Percentiles rank a stretch among this genome's conserved stretches.
Evolutionary conservation across 768 basidiomycete genomes (phyloP).

Genomic region (Lactarius hengduanensis): DNA sequence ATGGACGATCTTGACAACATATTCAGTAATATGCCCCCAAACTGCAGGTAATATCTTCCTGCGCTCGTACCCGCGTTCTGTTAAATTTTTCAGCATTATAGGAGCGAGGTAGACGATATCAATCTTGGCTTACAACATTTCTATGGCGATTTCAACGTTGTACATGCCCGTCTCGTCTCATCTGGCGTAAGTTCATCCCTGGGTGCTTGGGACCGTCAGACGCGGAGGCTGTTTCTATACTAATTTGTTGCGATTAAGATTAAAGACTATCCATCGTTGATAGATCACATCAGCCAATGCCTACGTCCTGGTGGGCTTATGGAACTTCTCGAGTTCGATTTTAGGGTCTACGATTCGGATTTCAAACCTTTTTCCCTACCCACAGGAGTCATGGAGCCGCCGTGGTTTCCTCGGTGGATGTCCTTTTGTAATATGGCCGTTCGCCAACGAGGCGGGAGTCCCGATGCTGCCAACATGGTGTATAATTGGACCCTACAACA

Average conservation of each 20-base stretch:
- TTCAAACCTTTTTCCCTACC: constrained; percentile 45
- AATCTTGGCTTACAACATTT: constrained; percentile 83
- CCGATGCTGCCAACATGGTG: constrained; percentile 60
- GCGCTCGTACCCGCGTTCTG: neutral
- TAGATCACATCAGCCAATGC: constrained; percentile 64
- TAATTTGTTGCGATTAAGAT: constrained; percentile 46
- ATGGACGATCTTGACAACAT: constrained; percentile 25
- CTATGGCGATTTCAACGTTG: constrained; percentile 74
- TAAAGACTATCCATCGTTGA: constrained; percentile 59
- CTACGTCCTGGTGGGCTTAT: constrained; percentile 71
- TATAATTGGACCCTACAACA: constrained; percentile 54
- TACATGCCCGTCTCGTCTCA: constrained; percentile 67
- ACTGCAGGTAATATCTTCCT: constrained; percentile 52
- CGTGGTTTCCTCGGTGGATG: constrained; percentile 67
- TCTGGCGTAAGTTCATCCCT: constrained; percentile 56
- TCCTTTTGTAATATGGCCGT: constrained; percentile 53
- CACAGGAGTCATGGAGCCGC: constrained; percentile 44
- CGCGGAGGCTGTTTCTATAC: neutral
- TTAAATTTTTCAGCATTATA: constrained; percentile 34
- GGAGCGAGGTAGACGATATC: constrained; percentile 82
- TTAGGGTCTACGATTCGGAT: constrained; percentile 55
- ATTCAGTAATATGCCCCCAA: constrained; percentile 61
- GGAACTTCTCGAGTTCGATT: constrained; percentile 68
- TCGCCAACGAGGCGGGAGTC: constrained; percentile 54
- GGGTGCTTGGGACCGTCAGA: constrained; percentile 7